Evolutionary conservation across 345 rosid genomes (phyloP).

Genomic region (Orychophragmus violaceus): DNA sequence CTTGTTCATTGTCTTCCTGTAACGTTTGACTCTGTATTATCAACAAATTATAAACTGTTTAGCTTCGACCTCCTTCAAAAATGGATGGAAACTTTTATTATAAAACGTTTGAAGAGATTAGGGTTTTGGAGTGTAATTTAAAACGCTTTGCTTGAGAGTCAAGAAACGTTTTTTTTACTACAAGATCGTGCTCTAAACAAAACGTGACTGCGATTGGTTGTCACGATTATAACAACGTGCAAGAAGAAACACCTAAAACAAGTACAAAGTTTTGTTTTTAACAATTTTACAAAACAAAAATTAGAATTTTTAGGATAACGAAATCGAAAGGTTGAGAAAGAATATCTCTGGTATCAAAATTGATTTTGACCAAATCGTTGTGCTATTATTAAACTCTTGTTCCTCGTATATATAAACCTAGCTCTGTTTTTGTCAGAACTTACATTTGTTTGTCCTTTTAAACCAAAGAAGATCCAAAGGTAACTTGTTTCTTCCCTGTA

Average conservation of each 20-base stretch:
- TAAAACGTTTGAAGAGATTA: too few species aligned
- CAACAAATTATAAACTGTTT: slow-evolving; percentile 20
- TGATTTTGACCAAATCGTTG: slow-evolving; percentile 22
- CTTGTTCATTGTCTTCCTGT: slow-evolving; percentile 24
- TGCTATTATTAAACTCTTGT: slow-evolving; percentile 28
- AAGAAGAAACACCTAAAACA: not conserved
- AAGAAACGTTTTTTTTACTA: slow-evolving; percentile 8
- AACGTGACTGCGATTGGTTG: slow-evolving; percentile 19
- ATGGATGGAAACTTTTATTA: too few species aligned
- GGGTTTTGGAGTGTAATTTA: not conserved
- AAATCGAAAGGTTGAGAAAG: slow-evolving; percentile 30
- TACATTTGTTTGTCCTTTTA: slow-evolving; percentile 6
- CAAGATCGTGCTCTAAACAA: slow-evolving; percentile 8
- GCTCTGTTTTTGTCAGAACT: slow-evolving; percentile 15
- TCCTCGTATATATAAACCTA: not conserved
- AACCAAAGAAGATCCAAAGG: slow-evolving; percentile 17
- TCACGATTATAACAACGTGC: slow-evolving; percentile 30
- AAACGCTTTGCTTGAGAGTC: slow-evolving; percentile 17
- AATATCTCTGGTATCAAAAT: slow-evolving; percentile 21
- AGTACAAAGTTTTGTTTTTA: not conserved
- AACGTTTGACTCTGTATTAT: slow-evolving; percentile 25
- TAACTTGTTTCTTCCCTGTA: too few species aligned
- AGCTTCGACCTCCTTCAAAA: too few species aligned
- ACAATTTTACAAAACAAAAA: not conserved
- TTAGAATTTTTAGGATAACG: not conserved